Evolutionary conservation across 1,139 yeast genomes (phyloP).

Genomic region (Yamadazyma siamensis): DNA sequence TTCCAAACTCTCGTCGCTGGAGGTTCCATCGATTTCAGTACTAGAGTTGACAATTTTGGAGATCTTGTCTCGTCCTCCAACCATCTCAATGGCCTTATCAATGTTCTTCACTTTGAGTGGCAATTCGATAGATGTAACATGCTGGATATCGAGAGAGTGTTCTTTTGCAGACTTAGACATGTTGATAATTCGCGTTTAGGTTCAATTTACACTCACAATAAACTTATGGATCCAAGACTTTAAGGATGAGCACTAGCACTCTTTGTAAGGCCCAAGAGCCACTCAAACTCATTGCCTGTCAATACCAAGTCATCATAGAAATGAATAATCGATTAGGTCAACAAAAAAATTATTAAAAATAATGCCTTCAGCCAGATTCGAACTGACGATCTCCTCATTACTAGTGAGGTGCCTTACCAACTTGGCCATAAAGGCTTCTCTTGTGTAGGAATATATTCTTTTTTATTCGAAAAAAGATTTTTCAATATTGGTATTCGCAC

Average conservation of each 20-base stretch:
- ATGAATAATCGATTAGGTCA: neutral
- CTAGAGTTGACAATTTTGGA: slow-evolving; percentile 28
- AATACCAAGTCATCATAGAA: too few relatives aligned
- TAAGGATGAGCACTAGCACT: too few relatives aligned
- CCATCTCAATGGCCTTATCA: slow-evolving; percentile 63
- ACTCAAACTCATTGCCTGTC: too few relatives aligned
- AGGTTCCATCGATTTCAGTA: slow-evolving; percentile 6
- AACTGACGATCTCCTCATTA: slow-evolving; percentile 89
- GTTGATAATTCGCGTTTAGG: too few relatives aligned
- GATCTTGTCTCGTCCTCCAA: slow-evolving; percentile 67
- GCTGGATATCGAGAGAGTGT: slow-evolving; percentile 70
- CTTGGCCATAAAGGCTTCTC: slow-evolving; percentile 68
- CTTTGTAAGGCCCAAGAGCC: too few relatives aligned
- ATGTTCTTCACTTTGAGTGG: slow-evolving; percentile 70
- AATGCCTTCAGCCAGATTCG: slow-evolving; percentile 78
- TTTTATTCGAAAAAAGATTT: neutral
- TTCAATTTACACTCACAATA: too few relatives aligned
- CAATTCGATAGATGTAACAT: slow-evolving; percentile 70
- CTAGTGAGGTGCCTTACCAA: slow-evolving; percentile 93
- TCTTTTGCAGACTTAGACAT: slow-evolving; percentile 35
- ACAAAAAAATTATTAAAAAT: neutral
- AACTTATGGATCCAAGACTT: too few relatives aligned
- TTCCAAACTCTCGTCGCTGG: slow-evolving; percentile 37
- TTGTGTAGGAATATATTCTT: too few relatives aligned
- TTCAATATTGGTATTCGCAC: too few relatives aligned